Evolutionary conservation across 805 yeast genomes (phyloP), one percentile per base, ranked within the genome.

Genomic region (Debaryomyces prosopidis): DNA sequence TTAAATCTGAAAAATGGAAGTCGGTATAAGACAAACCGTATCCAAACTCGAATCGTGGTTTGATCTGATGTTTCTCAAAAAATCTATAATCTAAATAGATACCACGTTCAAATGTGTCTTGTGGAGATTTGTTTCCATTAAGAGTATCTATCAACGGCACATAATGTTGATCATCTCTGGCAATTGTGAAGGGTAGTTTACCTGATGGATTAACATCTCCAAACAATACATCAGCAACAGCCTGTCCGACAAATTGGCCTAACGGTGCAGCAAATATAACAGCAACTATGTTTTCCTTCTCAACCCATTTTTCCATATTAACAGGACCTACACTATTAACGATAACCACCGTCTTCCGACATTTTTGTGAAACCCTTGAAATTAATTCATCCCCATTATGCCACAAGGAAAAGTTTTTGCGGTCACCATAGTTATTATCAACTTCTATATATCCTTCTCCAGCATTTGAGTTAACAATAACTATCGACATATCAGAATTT

Each of bases 181-280:
- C 85, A 50, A 82, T 73, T 3, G 87, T 80, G 55, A 82, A 81
- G 1, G 88, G 86, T 30, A 83, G 66, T 48, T 76, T 72, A 4
- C 87, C 88, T 31, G 84, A 78, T 7, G 87, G 87, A 48, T 76
- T 77, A n/a, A 66, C 69, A 31, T 78, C 82, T 1, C 88, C 87
- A 60, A 79, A 82, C 15, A 82, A 55, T 0, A 81, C 73, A 34
- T 80, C 82, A 2, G 84, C 79, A 19, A 82, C 60, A 1, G 85
- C 84, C 40, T 72, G 67, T 1, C 87, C 88, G 34, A 73, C 71
- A 55, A 66, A 73, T 51, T 73, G 77, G n/a, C 87, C 86, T 42
- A 79, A 68, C 3, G 85, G 85, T 3, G 82, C 74, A 2, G 82
- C 63, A 53, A 67, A 79, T 11, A 83, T 45, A 2, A 82, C 82